Evolutionary conservation across 139 green algal species (phyloP).

Genomic region (Volvox reticuliferus): DNA sequence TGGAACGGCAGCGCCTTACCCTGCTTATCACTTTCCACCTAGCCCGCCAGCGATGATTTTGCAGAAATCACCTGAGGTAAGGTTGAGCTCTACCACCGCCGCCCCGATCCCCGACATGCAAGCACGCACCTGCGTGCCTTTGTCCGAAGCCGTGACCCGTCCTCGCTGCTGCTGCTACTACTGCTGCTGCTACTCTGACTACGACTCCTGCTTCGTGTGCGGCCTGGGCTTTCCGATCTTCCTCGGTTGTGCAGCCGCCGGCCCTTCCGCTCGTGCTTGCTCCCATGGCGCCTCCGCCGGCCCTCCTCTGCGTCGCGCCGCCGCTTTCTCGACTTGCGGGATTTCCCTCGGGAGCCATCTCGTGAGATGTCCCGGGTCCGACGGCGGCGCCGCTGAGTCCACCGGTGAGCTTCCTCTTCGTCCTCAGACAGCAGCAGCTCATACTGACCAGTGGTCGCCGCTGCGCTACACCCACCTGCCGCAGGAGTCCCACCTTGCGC

Average conservation of each 20-base stretch:
- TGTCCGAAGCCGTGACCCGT: neutral
- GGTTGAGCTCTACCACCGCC: neutral
- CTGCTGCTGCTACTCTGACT: conserved; percentile 7
- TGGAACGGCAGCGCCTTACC: too few species aligned
- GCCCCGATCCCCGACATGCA: neutral
- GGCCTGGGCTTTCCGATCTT: neutral
- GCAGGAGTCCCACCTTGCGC: neutral
- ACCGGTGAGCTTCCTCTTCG: neutral
- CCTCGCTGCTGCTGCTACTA: neutral
- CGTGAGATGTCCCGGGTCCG: neutral
- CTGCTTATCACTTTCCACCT: too few species aligned
- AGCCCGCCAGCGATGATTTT: too few species aligned
- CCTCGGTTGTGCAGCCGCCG: neutral
- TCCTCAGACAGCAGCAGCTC: conserved; percentile 31
- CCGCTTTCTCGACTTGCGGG: neutral
- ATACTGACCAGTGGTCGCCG: neutral
- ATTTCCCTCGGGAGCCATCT: neutral
- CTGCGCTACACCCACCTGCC: neutral
- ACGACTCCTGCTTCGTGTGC: neutral
- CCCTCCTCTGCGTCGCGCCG: neutral
- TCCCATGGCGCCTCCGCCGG: neutral
- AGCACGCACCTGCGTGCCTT: neutral
- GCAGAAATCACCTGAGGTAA: too few species aligned
- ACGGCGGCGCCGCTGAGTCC: too few species aligned
- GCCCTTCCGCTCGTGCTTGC: neutral